Evolutionary conservation across 2,329 filamentous ascomycete species (phyloP), one percentile per base, ranked within the genome.

Genomic region (Venturia carpophila): DNA sequence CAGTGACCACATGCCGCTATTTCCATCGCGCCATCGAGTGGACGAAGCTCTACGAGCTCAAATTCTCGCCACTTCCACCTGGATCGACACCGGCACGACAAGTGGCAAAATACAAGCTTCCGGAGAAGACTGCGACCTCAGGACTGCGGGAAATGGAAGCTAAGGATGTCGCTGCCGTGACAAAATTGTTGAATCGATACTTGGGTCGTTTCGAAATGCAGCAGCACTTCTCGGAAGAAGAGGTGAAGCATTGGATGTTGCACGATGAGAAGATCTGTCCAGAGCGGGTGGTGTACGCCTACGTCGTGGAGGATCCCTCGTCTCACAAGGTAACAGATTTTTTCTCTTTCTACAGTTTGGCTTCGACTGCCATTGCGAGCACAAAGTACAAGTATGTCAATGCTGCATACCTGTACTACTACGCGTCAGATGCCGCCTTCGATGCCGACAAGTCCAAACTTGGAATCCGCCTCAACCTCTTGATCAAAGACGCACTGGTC

Each of bases 351-450:
- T 99, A 97, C 81, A 87, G 87, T 73, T 87, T 99, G 42, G 92
- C 96, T 75, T 96, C 92, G 19, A 94, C 91, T 1, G 89, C 97
- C 66, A 95, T 99, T 71, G 87, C 88, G 70, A 86, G 91, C 73
- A 79, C 84, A 7, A 90, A 90, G 74, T 88, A 96, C 78, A 83
- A 86, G 67, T 85, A 86, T 66, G 87, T 99, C 71, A 89, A 88
- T 69, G 94, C 93, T 3, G 94, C 94, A 39, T 99, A 99, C 77
- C 84, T 97, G 65, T 99, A 93, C 80, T 99, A 99, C 82, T 99
- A 99, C 74, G 94, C 90, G 66, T 89, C 89, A 7, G 91, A 96
- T 71, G 80, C 84, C 5, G 93, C 87, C 13, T 89, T 97, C 68
- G 73, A 77, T 2, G 76, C 80, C 55, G 80, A 84, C 5, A 72